Conservation (phyloP, 2,329 filamentous ascomycete genomes). For the Pezicula carpinea region DNA sequence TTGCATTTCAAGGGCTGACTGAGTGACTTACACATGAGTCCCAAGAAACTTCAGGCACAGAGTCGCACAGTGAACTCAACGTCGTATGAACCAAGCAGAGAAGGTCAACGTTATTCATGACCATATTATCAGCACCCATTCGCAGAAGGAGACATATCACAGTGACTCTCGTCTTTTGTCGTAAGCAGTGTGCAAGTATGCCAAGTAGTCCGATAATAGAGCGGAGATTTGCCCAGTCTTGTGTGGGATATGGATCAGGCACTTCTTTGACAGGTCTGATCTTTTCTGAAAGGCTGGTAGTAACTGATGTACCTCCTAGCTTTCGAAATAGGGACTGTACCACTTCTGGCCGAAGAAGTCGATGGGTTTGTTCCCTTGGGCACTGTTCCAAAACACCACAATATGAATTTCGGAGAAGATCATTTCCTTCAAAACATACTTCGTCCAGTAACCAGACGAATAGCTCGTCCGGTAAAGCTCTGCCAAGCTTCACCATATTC, state of each 20-base stretch:
- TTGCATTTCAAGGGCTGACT: not conserved
- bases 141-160: constrained; percentile 45
- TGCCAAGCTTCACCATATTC: constrained; percentile 41
- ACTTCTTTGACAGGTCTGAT: constrained; percentile 14
- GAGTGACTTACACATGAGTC: constrained; percentile 31
- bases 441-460: constrained; percentile 62
- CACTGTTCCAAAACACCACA: constrained; percentile 44
- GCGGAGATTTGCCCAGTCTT: constrained; percentile 22
- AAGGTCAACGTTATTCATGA: constrained; percentile 40
- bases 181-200: constrained; percentile 22
- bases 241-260: constrained; percentile 16
- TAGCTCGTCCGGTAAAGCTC: constrained; percentile 55
- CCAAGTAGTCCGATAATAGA: constrained; percentile 20
- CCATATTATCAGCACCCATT: constrained; percentile 49
- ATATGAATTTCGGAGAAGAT: constrained; percentile 57
- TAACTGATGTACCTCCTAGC: constrained; percentile 51
- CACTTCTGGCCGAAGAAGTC: constrained; percentile 40
- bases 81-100: constrained; percentile 36
- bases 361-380: constrained; percentile 34
- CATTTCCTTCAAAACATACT: constrained; percentile 49
- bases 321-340: constrained; percentile 50
- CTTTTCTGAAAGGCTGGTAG: constrained; percentile 28
- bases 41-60: constrained; percentile 35
- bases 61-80: constrained; percentile 38
- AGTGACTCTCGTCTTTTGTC: constrained; percentile 23